A percentile compares a stretch with the other conserved stretches of the same genome.
Conservation (phyloP, 2,329 filamentous ascomycete genomes). For the Cytospora piceicola region DNA sequence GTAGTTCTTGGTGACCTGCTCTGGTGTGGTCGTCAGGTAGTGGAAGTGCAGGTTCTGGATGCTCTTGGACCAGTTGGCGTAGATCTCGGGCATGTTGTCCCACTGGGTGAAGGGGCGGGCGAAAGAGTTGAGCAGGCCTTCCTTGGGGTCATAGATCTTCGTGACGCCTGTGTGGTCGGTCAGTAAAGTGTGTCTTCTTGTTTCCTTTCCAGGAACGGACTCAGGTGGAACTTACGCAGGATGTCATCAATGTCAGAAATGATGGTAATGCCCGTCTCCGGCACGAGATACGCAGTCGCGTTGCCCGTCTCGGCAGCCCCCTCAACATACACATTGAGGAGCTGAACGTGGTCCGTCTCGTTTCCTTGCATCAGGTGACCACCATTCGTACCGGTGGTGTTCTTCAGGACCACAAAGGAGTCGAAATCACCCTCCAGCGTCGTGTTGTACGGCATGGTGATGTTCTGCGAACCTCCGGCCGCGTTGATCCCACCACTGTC, state of each 20-base stretch:
- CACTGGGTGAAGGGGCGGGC: slow-evolving; percentile 71
- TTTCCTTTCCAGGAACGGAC: neutral
- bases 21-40: slow-evolving; percentile 79
- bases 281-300: slow-evolving; percentile 76
- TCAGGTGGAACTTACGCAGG: slow-evolving; percentile 51
- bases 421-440: slow-evolving; percentile 74
- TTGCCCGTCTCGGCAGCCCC: slow-evolving; percentile 67
- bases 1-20: slow-evolving; percentile 77
- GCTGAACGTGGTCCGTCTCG: slow-evolving; percentile 65
- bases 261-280: slow-evolving; percentile 69
- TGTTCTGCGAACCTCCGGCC: slow-evolving; percentile 63
- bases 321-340: slow-evolving; percentile 69
- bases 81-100: slow-evolving; percentile 81
- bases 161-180: slow-evolving; percentile 53
- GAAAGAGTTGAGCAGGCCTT: slow-evolving; percentile 78
- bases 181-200: neutral
- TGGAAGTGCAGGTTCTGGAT: slow-evolving; percentile 76
- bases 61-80: slow-evolving; percentile 72
- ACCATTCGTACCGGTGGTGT: slow-evolving; percentile 54
- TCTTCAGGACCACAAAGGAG: slow-evolving; percentile 66
- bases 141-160: slow-evolving; percentile 76
- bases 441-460: slow-evolving; percentile 68
- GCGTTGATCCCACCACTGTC: slow-evolving; percentile 56
- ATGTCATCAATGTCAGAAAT: slow-evolving; percentile 82
- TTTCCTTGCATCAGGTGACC: slow-evolving; percentile 64